Conservation (phyloP, 176 grass and related monocot species). For the Puccinellia tenuiflora region DNA sequence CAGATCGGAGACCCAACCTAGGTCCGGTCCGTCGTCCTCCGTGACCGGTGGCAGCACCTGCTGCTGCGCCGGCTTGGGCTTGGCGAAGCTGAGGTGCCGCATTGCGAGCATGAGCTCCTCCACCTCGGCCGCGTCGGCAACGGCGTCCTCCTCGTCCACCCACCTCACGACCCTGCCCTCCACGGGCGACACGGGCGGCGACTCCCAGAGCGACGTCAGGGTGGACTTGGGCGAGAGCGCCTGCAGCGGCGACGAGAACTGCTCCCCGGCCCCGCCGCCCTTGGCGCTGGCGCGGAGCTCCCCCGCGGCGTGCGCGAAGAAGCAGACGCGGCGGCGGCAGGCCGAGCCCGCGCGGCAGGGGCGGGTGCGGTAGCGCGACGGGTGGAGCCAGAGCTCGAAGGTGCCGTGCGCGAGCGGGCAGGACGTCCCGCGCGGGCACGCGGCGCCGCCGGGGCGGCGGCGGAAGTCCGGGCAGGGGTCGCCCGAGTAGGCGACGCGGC, state of each 20-base stretch:
- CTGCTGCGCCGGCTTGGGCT: conserved; percentile 11
- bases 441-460: conserved; percentile 10
- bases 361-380: conserved; percentile 78
- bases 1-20: conserved; percentile 83
- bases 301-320: conserved; percentile 79
- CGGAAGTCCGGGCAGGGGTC: conserved; percentile 81
- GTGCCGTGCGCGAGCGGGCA: conserved; percentile 94
- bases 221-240: conserved; percentile 69
- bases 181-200: conserved; percentile 68
- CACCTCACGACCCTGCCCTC: background rate
- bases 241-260: conserved; percentile 31
- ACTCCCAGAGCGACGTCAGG: conserved; percentile 45
- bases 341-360: conserved; percentile 68
- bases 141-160: background rate
- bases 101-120: conserved; percentile 63
- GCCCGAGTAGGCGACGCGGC: conserved; percentile 69
- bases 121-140: conserved; percentile 30
- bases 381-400: conserved; percentile 97
- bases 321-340: conserved; percentile 83
- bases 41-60: conserved; percentile 27
- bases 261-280: background rate
- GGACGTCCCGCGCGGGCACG: conserved; percentile 53
- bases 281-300: conserved; percentile 68
- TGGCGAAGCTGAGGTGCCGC: conserved; percentile 59
- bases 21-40: conserved; percentile 56